A percentile compares a stretch with the other conserved stretches of the same genome.
phyloP scores from a whole-genome alignment of 352 stramenopile species.

The Phytophthora sojae region DNA sequence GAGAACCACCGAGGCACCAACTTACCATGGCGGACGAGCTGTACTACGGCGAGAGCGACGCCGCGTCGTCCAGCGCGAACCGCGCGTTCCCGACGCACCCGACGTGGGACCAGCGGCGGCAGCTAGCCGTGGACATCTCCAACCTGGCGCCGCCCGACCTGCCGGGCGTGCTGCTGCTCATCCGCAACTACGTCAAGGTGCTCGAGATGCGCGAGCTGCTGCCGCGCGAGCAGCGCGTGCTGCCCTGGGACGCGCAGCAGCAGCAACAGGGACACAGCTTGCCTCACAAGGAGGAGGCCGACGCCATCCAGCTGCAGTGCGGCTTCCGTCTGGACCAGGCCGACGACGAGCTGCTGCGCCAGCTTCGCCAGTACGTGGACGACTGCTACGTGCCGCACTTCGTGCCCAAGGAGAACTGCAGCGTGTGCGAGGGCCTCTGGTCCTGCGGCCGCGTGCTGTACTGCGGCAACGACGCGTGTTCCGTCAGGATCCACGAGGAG shows the following conservation, averaged over 20 bases:
- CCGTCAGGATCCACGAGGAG: conserved; percentile 79
- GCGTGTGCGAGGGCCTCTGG: conserved; percentile 84
- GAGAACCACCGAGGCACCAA: not conserved
- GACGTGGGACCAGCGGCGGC: conserved; percentile 77
- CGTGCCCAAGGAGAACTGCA: conserved; percentile 78
- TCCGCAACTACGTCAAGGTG: conserved; percentile 49
- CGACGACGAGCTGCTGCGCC: conserved; percentile 54
- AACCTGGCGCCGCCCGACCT: conserved; percentile 75
- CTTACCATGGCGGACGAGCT: conserved; percentile 39
- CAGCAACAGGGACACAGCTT: not conserved
- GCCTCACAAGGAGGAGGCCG: conserved; percentile 4
- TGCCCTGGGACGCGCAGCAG: conserved; percentile 33
- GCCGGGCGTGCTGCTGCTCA: conserved; percentile 68
- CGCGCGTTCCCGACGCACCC: conserved; percentile 36
- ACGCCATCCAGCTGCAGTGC: conserved; percentile 62
- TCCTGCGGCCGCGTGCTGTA: conserved; percentile 73
- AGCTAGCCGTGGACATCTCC: conserved; percentile 69
- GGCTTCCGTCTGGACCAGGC: conserved; percentile 70
- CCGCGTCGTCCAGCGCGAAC: conserved; percentile 21
- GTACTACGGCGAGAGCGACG: conserved; percentile 34
- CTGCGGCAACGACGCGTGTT: conserved; percentile 76
- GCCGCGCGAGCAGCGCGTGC: conserved; percentile 27
- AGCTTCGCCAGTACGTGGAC: conserved; percentile 80
- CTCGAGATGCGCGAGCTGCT: conserved; percentile 43
- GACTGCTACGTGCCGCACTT: conserved; percentile 82